A percentile compares a stretch with the other conserved stretches of the same genome.
These are phyloP conservation scores for Tetracentron sinense DNA, from an alignment of 164 flowering plant species.

Conservation along the genomic window DNA sequence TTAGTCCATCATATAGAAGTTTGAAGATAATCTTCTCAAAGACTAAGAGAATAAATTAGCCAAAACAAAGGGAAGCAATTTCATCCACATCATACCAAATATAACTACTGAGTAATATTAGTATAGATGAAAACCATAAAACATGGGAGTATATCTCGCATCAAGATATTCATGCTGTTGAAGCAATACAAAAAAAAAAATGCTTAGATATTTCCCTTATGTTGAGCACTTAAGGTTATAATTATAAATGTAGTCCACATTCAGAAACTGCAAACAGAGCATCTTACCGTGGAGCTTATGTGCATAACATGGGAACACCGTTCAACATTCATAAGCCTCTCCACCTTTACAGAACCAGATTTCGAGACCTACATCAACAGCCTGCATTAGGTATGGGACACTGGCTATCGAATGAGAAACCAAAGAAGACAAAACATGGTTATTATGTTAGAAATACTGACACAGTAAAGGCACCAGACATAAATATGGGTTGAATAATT, in stretches of 20 bases:
- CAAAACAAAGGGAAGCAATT: too few relatives aligned
- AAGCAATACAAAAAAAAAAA: neutral
- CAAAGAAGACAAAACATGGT: neutral
- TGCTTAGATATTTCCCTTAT: too few relatives aligned
- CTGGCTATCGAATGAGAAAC: neutral
- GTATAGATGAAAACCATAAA: too few relatives aligned
- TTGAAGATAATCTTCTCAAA: neutral
- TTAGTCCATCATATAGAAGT: neutral
- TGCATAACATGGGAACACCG: slow-evolving; percentile 98
- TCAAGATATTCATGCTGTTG: neutral
- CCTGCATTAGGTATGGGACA: neutral
- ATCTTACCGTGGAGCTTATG: slow-evolving; percentile 88
- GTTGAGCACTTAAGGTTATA: too few relatives aligned
- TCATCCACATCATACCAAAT: too few relatives aligned
- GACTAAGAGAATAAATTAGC: too few relatives aligned
- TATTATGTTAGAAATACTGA: too few relatives aligned
- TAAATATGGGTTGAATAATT: too few relatives aligned
- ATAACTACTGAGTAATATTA: too few relatives aligned
- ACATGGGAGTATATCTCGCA: too few relatives aligned
- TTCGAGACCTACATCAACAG: slow-evolving; percentile 63
- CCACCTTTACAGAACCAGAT: slow-evolving; percentile 90
- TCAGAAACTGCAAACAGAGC: neutral
- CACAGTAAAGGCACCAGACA: too few relatives aligned
- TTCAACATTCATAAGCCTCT: slow-evolving; percentile 87
- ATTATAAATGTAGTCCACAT: neutral